phyloP scores from a whole-genome alignment of 306 rosid genomes.

The Boehmeria nivea region DNA sequence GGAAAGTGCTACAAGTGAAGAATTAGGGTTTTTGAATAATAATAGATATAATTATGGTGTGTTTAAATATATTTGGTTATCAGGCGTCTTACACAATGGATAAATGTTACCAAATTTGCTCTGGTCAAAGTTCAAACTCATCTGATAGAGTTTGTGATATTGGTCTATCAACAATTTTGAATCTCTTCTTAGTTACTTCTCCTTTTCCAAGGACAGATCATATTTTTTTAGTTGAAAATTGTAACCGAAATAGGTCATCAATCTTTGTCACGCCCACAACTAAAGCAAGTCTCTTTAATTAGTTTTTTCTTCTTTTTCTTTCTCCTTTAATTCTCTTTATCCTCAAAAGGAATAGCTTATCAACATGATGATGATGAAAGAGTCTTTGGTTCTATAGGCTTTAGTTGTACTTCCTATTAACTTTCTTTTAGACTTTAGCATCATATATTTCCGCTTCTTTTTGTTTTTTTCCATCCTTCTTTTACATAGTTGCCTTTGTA shows the following conservation, averaged over 20 bases:
- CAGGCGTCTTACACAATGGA: too few species aligned
- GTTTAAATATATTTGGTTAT: too few species aligned
- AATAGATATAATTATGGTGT: too few species aligned
- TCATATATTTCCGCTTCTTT: conserved; percentile 27
- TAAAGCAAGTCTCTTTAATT: conserved; percentile 27
- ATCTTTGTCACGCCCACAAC: not conserved
- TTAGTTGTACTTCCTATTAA: conserved; percentile 34
- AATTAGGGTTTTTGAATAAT: too few species aligned
- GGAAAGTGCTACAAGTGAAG: too few species aligned
- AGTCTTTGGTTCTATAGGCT: conserved; percentile 40
- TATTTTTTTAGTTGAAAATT: not conserved
- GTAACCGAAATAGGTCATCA: not conserved
- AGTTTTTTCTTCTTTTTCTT: conserved; percentile 29
- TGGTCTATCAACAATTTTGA: too few species aligned
- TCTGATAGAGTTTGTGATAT: too few species aligned
- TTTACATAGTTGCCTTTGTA: conserved; percentile 9
- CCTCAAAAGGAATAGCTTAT: conserved; percentile 35
- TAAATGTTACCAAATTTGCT: too few species aligned
- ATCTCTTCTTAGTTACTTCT: too few species aligned
- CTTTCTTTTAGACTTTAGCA: conserved; percentile 25
- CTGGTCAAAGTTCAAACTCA: too few species aligned
- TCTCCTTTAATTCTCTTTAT: conserved; percentile 29
- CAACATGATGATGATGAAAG: conserved; percentile 46
- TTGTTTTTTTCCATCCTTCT: conserved; percentile 22
- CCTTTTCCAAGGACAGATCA: too few species aligned